These are phyloP conservation scores for Baudoinia panamericana DNA, from an alignment of 495 filamentous ascomycete genomes.

Conservation along the genomic window DNA sequence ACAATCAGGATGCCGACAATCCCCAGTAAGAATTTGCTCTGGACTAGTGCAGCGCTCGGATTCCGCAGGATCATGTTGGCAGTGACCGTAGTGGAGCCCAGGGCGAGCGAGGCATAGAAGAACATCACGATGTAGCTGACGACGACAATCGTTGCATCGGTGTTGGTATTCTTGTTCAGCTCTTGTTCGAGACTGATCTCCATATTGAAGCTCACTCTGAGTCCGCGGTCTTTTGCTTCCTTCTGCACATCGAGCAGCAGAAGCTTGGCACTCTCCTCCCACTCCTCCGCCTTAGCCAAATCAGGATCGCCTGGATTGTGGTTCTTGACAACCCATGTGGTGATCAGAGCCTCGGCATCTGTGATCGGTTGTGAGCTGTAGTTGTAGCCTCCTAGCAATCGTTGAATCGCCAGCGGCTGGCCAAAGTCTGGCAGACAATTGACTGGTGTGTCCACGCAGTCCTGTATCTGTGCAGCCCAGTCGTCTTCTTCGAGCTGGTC, in stretches of 20 bases:
- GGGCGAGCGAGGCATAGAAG: constrained; percentile 79
- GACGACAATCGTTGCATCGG: constrained; percentile 90
- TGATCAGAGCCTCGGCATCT: constrained; percentile 64
- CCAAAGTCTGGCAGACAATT: constrained; percentile 73
- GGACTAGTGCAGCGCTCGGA: constrained; percentile 70
- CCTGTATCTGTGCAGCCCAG: constrained; percentile 55
- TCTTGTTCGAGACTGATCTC: constrained; percentile 90
- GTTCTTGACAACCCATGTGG: constrained; percentile 96
- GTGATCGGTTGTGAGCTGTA: constrained; percentile 39
- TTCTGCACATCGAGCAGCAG: constrained; percentile 57
- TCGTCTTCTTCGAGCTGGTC: constrained; percentile 43
- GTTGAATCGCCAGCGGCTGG: constrained; percentile 69
- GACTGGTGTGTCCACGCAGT: constrained; percentile 62
- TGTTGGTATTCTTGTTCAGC: constrained; percentile 91
- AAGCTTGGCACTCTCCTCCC: constrained; percentile 64
- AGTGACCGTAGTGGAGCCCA: constrained; percentile 75
- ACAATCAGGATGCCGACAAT: constrained; percentile 89
- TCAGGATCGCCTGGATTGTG: constrained; percentile 55
- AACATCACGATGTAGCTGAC: constrained; percentile 99
- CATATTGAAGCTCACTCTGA: constrained; percentile 84
- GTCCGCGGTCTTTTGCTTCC: constrained; percentile 65
- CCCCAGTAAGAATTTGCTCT: constrained; percentile 90
- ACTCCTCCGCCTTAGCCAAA: constrained; percentile 66
- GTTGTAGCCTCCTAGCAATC: constrained; percentile 74
- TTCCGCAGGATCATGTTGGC: constrained; percentile 61